A percentile compares a stretch with the other conserved stretches of the same genome.
phyloP scores from a whole-genome alignment of 371 early-diverging fungal species.

The Mucor indicus region DNA sequence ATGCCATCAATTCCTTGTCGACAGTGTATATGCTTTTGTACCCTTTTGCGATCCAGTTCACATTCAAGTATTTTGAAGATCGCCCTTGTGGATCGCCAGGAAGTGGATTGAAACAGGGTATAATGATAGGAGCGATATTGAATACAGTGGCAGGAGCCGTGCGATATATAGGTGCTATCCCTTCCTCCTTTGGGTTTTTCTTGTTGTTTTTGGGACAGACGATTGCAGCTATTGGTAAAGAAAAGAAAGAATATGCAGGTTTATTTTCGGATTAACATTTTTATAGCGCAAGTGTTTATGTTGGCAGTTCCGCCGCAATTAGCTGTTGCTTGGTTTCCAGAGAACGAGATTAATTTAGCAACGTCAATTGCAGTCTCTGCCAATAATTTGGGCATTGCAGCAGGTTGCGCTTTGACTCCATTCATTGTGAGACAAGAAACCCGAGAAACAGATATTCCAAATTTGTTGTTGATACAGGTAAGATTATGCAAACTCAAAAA shows the following conservation, averaged over 20 bases:
- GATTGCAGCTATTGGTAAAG: conserved; percentile 45
- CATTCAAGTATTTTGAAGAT: conserved; percentile 46
- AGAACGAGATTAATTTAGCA: conserved; percentile 41
- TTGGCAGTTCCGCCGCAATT: conserved; percentile 50
- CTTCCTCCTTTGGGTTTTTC: conserved; percentile 29
- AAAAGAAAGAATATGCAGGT: background rate
- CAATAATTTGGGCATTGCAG: conserved; percentile 50
- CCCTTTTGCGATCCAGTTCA: conserved; percentile 44
- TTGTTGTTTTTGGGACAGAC: conserved; percentile 46
- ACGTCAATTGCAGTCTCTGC: conserved; percentile 50
- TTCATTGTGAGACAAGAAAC: conserved; percentile 34
- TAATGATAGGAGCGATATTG: conserved; percentile 45
- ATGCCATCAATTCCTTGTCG: conserved; percentile 48
- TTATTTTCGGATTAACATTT: background rate
- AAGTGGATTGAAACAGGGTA: conserved; percentile 40
- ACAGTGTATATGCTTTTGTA: conserved; percentile 49
- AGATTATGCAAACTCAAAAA: background rate
- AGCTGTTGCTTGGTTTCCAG: conserved; percentile 52
- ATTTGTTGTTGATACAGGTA: conserved; percentile 38
- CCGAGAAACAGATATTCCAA: conserved; percentile 36
- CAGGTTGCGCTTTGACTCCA: conserved; percentile 50
- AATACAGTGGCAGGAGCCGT: conserved; percentile 38
- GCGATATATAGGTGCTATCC: conserved; percentile 44
- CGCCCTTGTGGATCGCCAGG: conserved; percentile 12
- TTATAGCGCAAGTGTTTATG: conserved; percentile 48